Percentiles rank a stretch among this genome's conserved stretches.
Evolutionary conservation across 179 eudicot genomes (phyloP).

Genomic region (Camellia oleifera): DNA sequence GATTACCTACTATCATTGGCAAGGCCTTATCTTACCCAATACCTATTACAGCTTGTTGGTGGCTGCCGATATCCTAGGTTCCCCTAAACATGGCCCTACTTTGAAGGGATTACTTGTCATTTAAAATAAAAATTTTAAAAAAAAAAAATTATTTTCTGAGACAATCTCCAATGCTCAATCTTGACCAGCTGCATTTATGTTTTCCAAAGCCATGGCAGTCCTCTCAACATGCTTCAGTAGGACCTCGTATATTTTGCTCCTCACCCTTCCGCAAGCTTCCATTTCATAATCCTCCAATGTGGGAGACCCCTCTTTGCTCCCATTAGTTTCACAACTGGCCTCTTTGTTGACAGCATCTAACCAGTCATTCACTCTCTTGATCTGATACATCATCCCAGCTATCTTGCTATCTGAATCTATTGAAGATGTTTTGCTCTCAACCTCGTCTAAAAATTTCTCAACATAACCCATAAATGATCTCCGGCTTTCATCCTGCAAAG

Average conservation of each 20-base stretch:
- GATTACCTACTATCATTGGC: too few species aligned
- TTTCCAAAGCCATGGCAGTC: conserved; percentile 40
- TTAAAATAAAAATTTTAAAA: too few species aligned
- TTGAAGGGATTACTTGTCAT: too few species aligned
- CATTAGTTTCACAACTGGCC: neutral
- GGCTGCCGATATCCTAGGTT: too few species aligned
- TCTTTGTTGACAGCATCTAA: conserved; percentile 32
- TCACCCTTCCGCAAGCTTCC: conserved; percentile 39
- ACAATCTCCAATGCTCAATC: conserved; percentile 1
- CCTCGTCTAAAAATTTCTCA: conserved; percentile 43
- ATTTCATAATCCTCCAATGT: conserved; percentile 21
- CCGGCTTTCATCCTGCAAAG: conserved; percentile 37
- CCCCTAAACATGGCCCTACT: too few species aligned
- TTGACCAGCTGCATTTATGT: conserved; percentile 11
- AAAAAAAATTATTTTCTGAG: too few species aligned
- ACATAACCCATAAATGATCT: conserved; percentile 36
- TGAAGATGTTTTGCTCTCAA: conserved; percentile 21
- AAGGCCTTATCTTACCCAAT: too few species aligned
- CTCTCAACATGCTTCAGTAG: conserved; percentile 53
- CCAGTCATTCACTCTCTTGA: conserved; percentile 50
- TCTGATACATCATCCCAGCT: conserved; percentile 43
- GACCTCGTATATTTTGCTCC: conserved; percentile 41
- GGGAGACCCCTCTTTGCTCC: too few species aligned
- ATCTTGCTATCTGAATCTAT: conserved; percentile 22
- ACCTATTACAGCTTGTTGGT: too few species aligned